Evolutionary conservation across 768 basidiomycete species (phyloP).

Genomic region (Rhizopogon rudus): DNA sequence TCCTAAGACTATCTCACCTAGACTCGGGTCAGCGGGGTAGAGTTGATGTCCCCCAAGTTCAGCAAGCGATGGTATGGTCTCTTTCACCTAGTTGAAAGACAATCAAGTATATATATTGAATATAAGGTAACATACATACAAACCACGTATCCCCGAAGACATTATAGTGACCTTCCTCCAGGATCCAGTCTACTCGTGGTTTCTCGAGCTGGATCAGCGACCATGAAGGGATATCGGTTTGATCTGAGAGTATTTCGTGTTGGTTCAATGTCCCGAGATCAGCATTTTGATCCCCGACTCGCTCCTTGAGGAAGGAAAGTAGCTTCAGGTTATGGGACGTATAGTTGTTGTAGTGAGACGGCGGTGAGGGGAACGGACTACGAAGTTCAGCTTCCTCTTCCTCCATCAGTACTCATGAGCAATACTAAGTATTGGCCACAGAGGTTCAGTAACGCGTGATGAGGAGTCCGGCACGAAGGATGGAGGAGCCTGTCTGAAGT

Average conservation of each 20-base stretch:
- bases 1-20: conserved; percentile 40
- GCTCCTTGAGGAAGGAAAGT: conserved; percentile 56
- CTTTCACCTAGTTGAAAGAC: conserved; percentile 56
- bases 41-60: conserved; percentile 79
- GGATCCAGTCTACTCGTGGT: conserved; percentile 87
- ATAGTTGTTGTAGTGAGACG: conserved; percentile 78
- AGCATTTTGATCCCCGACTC: conserved; percentile 31
- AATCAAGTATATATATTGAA: conserved; percentile 10
- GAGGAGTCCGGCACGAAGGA: neutral
- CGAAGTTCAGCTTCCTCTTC: conserved; percentile 74
- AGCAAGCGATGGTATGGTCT: conserved; percentile 74
- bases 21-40: conserved; percentile 67
- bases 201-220: conserved; percentile 72
- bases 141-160: conserved; percentile 90
- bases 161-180: conserved; percentile 77
- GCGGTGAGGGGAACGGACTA: conserved; percentile 88
- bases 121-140: conserved; percentile 43
- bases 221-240: conserved; percentile 75
- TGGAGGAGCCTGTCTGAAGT: neutral
- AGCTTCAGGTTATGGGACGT: conserved; percentile 69
- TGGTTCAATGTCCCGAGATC: conserved; percentile 45
- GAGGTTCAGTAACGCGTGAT: neutral
- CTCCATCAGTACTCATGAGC: conserved; percentile 23
- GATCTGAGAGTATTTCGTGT: conserved; percentile 61
- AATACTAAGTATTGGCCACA: neutral